Evolutionary conservation across 1,284 basidiomycete species (phyloP).

Genomic region (Meira miltonrushii): DNA sequence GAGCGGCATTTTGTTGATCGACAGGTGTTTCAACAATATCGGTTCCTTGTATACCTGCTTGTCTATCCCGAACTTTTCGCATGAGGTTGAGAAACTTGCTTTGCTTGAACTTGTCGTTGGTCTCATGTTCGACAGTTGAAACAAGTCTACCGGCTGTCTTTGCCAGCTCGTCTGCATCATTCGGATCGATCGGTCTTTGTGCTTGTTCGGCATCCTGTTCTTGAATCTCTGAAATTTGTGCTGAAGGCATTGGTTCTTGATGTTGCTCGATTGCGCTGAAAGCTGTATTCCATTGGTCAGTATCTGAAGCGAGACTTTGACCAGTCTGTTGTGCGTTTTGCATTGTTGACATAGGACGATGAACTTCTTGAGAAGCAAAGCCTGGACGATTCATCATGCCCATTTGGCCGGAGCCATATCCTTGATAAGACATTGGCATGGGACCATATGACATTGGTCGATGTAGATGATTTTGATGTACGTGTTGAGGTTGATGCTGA

Average conservation of each 20-base stretch:
- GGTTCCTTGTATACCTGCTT: slow-evolving; percentile 76
- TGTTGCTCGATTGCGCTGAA: slow-evolving; percentile 37
- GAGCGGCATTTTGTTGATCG: slow-evolving; percentile 11
- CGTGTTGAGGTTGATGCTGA: background rate
- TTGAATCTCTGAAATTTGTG: slow-evolving; percentile 8
- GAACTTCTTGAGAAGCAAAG: background rate
- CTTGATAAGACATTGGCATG: background rate
- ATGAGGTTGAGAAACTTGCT: slow-evolving; percentile 83
- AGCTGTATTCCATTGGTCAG: slow-evolving; percentile 41
- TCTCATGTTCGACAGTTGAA: slow-evolving; percentile 56
- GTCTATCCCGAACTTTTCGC: slow-evolving; percentile 73
- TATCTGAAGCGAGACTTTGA: slow-evolving; percentile 18
- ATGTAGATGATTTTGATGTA: background rate
- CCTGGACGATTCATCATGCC: background rate
- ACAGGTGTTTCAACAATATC: slow-evolving; percentile 61
- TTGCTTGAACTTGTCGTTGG: slow-evolving; percentile 78
- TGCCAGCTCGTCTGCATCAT: slow-evolving; percentile 50
- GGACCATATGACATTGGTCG: background rate
- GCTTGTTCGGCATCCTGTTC: slow-evolving; percentile 10
- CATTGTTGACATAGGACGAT: background rate
- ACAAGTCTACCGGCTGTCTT: slow-evolving; percentile 53
- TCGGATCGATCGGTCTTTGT: slow-evolving; percentile 14
- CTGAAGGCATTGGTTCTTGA: slow-evolving; percentile 8
- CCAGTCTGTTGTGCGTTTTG: slow-evolving; percentile 11
- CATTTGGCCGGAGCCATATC: background rate